Evolutionary conservation across 2,329 filamentous ascomycete species (phyloP).

Genomic region (Aspergillaceae sp.): DNA sequence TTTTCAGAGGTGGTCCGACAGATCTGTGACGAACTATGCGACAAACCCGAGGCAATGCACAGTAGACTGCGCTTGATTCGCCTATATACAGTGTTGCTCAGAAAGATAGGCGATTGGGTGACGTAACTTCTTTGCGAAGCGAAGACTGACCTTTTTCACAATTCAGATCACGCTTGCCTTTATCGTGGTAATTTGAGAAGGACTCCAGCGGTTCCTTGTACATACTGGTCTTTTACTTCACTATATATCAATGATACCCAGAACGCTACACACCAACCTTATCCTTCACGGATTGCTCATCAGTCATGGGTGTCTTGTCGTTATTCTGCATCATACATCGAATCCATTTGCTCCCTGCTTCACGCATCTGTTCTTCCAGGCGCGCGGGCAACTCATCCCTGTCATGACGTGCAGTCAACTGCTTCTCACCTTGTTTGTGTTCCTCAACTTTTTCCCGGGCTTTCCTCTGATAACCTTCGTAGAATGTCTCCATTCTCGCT

Average conservation of each 20-base stretch:
- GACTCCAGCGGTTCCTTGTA: too few relatives aligned
- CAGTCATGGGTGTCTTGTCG: neutral
- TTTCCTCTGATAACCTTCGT: neutral
- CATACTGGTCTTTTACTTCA: too few relatives aligned
- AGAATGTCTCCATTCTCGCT: neutral
- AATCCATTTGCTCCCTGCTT: neutral
- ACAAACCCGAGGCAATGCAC: constrained; percentile 1
- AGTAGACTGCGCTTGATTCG: neutral
- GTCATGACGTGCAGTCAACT: neutral
- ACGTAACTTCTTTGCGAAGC: neutral
- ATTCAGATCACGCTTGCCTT: too few relatives aligned
- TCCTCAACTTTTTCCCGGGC: neutral
- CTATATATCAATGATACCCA: too few relatives aligned
- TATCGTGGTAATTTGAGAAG: too few relatives aligned
- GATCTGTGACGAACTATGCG: constrained; percentile 1
- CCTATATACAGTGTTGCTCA: neutral
- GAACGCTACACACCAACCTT: too few relatives aligned
- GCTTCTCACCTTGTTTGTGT: neutral
- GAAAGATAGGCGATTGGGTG: neutral
- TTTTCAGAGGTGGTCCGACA: constrained; percentile 3
- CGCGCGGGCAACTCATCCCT: neutral
- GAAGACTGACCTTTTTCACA: neutral
- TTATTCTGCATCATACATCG: neutral
- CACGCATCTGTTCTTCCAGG: neutral
- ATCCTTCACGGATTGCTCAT: neutral